Evolutionary conservation across 2,329 filamentous ascomycete genomes (phyloP).

Genomic region (Paecilomyces dactylethromorphus): DNA sequence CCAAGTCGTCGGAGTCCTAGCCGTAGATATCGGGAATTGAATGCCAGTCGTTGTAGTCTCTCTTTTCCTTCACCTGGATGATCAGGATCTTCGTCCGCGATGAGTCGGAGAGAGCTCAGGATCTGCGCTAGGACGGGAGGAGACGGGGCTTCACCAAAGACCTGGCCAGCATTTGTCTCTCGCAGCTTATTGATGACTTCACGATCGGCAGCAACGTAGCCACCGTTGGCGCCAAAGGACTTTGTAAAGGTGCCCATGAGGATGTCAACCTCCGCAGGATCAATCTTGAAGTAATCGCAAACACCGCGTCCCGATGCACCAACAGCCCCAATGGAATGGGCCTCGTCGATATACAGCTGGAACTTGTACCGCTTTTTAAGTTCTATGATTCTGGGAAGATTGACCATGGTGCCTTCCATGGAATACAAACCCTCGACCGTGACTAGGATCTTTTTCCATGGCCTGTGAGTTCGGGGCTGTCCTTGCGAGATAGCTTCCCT

Average conservation of each 20-base stretch:
- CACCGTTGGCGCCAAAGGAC: conserved; percentile 92
- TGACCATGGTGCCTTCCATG: conserved; percentile 97
- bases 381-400: conserved; percentile 73
- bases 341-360: conserved; percentile 87
- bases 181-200: conserved; percentile 82
- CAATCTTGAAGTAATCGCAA: conserved; percentile 89
- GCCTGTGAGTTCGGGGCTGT: conserved; percentile 87
- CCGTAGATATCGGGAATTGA: conserved; percentile 92
- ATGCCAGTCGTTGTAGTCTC: conserved; percentile 83
- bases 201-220: conserved; percentile 85
- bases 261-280: conserved; percentile 79
- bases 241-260: conserved; percentile 97
- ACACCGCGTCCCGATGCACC: conserved; percentile 85
- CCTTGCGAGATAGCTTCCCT: conserved; percentile 89
- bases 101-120: conserved; percentile 72
- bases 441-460: conserved; percentile 97
- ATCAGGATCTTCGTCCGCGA: conserved; percentile 64
- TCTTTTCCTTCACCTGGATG: conserved; percentile 84
- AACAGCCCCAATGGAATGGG: conserved; percentile 86
- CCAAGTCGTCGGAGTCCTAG: conserved; percentile 89
- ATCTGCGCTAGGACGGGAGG: conserved; percentile 88
- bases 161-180: conserved; percentile 71
- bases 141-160: conserved; percentile 77
- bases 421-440: conserved; percentile 93
- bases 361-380: conserved; percentile 96